Evolutionary conservation across 805 yeast species (phyloP).

Genomic region (Saccharomycopsis sp.): DNA sequence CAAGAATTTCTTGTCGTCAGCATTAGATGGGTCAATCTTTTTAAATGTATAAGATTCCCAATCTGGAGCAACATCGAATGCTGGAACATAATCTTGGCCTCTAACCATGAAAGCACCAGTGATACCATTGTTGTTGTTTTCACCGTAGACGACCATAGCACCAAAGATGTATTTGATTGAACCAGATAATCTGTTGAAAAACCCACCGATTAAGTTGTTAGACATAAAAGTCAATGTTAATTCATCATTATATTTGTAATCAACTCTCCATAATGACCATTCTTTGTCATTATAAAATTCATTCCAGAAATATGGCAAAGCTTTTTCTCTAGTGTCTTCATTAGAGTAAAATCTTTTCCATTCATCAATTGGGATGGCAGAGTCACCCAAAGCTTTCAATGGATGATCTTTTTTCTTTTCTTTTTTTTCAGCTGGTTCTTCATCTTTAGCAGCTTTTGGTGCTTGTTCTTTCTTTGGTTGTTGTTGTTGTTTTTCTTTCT

Average conservation of each 20-base stretch:
- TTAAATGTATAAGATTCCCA: constrained; percentile 90
- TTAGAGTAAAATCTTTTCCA: constrained; percentile 97
- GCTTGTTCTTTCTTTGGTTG: constrained; percentile 26
- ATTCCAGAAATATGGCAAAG: constrained; percentile 97
- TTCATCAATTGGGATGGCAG: constrained; percentile 69
- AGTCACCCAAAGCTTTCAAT: constrained; percentile 71
- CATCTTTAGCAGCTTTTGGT: constrained; percentile 22
- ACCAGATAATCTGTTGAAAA: constrained; percentile 89
- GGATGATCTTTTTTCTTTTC: constrained; percentile 92
- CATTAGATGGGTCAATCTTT: constrained; percentile 73
- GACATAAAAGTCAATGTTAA: constrained; percentile 96
- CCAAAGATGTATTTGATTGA: constrained; percentile 95
- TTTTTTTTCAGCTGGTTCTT: constrained; percentile 21
- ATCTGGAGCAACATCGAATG: constrained; percentile 98
- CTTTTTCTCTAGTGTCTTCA: constrained; percentile 90
- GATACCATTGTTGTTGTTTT: constrained; percentile 97
- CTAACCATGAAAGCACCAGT: constrained; percentile 91
- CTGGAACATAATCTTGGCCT: constrained; percentile 88
- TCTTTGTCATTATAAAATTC: constrained; percentile 85
- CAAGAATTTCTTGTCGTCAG: constrained; percentile 71
- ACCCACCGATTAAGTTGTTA: constrained; percentile 95
- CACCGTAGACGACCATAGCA: constrained; percentile 91
- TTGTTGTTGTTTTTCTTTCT: constrained; percentile 48
- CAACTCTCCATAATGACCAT: constrained; percentile 93
- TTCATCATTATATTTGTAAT: constrained; percentile 96